A percentile compares a stretch with the other conserved stretches of the same genome.
Evolutionary conservation across 1,284 basidiomycete genomes (phyloP).

Genomic region (Austropuccinia psidii): DNA sequence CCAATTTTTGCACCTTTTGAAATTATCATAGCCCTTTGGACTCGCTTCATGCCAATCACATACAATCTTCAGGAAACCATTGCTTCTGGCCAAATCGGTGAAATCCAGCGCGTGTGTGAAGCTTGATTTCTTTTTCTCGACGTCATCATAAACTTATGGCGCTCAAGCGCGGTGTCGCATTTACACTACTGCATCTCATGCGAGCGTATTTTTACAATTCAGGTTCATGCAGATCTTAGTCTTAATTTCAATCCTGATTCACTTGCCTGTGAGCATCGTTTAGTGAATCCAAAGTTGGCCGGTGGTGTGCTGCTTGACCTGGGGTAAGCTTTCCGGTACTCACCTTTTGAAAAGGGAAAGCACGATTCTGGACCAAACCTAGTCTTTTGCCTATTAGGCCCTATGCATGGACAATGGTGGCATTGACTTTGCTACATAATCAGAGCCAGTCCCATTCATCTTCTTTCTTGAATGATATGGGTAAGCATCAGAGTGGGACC

Average conservation of each 20-base stretch:
- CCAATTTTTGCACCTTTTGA: neutral
- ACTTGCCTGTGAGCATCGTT: slow-evolving; percentile 60
- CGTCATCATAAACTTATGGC: too few species aligned
- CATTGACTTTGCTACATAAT: slow-evolving; percentile 32
- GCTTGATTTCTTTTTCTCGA: too few species aligned
- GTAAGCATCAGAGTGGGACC: neutral
- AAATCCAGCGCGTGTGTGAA: slow-evolving; percentile 9
- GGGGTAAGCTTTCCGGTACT: slow-evolving; percentile 43
- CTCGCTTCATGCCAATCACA: slow-evolving; percentile 64
- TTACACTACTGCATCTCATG: neutral
- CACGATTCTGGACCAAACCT: neutral
- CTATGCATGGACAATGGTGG: slow-evolving; percentile 31
- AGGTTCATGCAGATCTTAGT: slow-evolving; percentile 53
- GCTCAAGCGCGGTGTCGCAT: neutral
- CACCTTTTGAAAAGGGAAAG: neutral
- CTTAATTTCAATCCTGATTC: slow-evolving; percentile 37
- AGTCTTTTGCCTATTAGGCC: slow-evolving; percentile 3
- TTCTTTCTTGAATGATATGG: neutral
- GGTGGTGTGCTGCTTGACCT: slow-evolving; percentile 75
- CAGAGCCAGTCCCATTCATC: neutral
- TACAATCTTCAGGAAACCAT: slow-evolving; percentile 60
- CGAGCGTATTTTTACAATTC: slow-evolving; percentile 56
- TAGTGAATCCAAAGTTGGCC: slow-evolving; percentile 69
- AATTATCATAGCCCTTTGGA: slow-evolving; percentile 58
- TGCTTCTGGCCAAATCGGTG: slow-evolving; percentile 13